These are phyloP conservation scores for Osmanthus fragrans DNA, from an alignment of 257 asterid genomes.

Conservation along the genomic window DNA sequence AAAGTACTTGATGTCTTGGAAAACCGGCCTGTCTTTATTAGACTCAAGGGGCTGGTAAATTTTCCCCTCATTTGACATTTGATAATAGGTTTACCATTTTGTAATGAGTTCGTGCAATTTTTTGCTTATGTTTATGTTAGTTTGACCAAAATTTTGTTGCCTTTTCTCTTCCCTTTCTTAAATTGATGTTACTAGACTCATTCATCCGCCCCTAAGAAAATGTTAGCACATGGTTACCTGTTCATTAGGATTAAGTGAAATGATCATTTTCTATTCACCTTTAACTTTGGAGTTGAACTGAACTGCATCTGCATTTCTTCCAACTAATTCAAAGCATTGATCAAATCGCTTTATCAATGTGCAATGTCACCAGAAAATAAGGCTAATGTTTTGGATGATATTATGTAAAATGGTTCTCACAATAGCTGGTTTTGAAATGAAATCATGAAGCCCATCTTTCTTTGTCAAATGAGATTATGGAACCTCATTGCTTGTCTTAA, in stretches of 20 bases:
- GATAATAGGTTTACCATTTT: slow-evolving; percentile 1
- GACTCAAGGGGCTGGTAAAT: slow-evolving; percentile 84
- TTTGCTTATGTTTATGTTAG: background rate
- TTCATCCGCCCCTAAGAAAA: background rate
- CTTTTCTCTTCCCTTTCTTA: background rate
- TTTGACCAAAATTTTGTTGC: background rate
- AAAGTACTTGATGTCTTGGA: slow-evolving; percentile 78
- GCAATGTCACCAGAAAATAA: background rate
- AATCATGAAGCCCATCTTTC: background rate
- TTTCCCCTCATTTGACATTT: slow-evolving; percentile 15
- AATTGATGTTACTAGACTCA: background rate
- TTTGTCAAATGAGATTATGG: slow-evolving; percentile 1
- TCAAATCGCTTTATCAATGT: background rate
- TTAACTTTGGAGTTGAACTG: background rate
- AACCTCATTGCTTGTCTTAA: background rate
- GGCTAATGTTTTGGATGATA: background rate
- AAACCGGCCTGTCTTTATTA: slow-evolving; percentile 61
- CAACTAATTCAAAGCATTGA: background rate
- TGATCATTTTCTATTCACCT: background rate
- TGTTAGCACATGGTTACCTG: background rate
- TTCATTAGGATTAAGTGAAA: background rate
- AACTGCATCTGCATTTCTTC: background rate
- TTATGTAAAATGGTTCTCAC: background rate
- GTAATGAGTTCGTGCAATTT: background rate
- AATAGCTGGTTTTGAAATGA: background rate